Base-by-base conservation (phyloP, 495 filamentous ascomycete genomes). In the Cudoniella acicularis region DNA sequence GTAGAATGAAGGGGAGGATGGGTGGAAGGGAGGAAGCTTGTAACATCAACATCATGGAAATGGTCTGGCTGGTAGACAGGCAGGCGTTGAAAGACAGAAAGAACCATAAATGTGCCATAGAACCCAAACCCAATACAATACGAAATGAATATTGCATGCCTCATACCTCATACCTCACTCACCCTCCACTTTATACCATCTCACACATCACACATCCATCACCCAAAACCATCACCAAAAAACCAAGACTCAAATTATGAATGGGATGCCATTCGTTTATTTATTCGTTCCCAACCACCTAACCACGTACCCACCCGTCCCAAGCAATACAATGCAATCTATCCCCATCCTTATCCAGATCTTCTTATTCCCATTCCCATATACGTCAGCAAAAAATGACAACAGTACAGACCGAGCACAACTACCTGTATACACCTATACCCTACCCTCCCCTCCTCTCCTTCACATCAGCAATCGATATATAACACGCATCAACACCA, bases 31-130 rank as follows among this genome's bases (percentile, higher is more conserved):
- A n/a, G 48, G 36, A 50, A 50, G 49, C 46, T 43, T 64, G 57
- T 57, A 57, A 57, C 24, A 65, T 57, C 53, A 60, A 41, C n/a
- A 17, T 48, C 23, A 18, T 52, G 42, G 54, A 49, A 18, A 18
- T 49, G 17, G 13, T 4, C 30, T 36, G 30, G 30, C 30, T 6
- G 13, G 13, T 13, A 36, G 30, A 36, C 13, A 36, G 30, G 30
- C 4, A 36, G 58, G 48, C 26, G 26, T 53, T 48, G 23, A 40
- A 36, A 58, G 55, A 43, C 53, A 42, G n/a, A n/a, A n/a, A n/a
- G n/a, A n/a, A n/a, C n/a, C n/a, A 56, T 54, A 13, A 50, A 45
- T 51, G 10, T 40, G 43, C 47, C 50, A 53, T 53, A 53, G 11
- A 50, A 13, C 11, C 10, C 9, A 9, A 8, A 25, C 8, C 16